Evolutionary conservation across 768 basidiomycete species (phyloP), one percentile per base, ranked within the genome.

Genomic region (Rhizopogon vesiculosus): DNA sequence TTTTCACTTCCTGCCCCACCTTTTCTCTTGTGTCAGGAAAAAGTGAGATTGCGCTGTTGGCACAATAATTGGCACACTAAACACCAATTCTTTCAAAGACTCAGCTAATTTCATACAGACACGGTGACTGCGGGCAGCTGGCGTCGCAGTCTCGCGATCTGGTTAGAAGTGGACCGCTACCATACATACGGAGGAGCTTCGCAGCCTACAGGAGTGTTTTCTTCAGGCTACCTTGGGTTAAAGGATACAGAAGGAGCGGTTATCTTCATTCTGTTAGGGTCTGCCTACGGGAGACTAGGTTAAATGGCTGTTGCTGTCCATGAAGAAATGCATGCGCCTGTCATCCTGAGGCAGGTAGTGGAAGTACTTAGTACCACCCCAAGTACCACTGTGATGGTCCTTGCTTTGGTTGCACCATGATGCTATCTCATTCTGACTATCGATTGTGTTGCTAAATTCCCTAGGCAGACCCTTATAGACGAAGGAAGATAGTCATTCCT

Each of bases 191-290:
- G 93, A 96, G 61, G 93, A 97, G 66, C 72, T 97, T 52, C 81
- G 86, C 58, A 74, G 92, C 22, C 22, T 22, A 2, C 22, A 22
- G 22, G 51, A 93, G 90, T 64, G 93, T 96, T 67, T 89, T 93
- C 72, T 98, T 97, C 80, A 78, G 80, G 58, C 70, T 96, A 65
- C 91, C 93, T 4, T 98, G 94, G 94, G 93, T 97, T 13, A 86
- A 89, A 62, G 84, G 22, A 22, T 22, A 22, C 22, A 22, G 22
- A 22, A 22, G 22, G 22, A 22, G 22, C 22, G 22, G 2, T 2
- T 22, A 22, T 22, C 22, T 22, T 22, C 22, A 22, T 22, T 22
- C 22, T 22, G 22, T 22, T 22, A 22, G 22, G 22, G 22, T 2
- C 22, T 22, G 22, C 22, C 22, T 22, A 22, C 22, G 22, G 22